Base-by-base conservation (phyloP, 2,329 filamentous ascomycete species). In the Sporothrix schenckii region DNA sequence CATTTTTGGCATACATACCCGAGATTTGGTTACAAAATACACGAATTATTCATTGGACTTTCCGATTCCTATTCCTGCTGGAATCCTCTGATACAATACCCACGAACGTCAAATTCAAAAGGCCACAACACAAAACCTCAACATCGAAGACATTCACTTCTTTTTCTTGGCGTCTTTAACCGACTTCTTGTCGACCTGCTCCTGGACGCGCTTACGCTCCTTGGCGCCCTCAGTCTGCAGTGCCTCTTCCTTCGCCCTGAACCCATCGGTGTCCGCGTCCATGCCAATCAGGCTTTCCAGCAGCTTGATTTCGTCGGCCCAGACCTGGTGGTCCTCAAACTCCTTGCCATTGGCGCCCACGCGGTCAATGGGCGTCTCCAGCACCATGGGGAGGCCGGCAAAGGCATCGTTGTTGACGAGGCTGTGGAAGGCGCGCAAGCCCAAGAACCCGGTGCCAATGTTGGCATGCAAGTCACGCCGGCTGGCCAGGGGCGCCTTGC, bases 261-360 rank as follows among this genome's bases (percentile, higher is more conserved):
- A 97, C 75, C 92, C 89, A 10, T 89, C 84, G n/a, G 87, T 84
- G 49, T 93, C 90, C 0, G 87, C 78, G 77, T 97, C 91, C 87
- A 94, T 92, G 9, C 90, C 94, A 53, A 97, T 91, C 66, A 99
- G 83, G 60, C 89, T 89, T 81, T 99, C 95, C 5, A 99, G 85
- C 73, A 98, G 83, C 82, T 97, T 97, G 80, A 99, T 98, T 82
- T 99, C 95, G 60, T 89, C 86, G 0, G 94, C 93, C 94, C 94
- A 98, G 19, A 97, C 86, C 68, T 87, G 83, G 79, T 90, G 92
- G 79, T 97, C 93, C 77, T 97, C 91, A 50, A 89, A 79, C 39
- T 85, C 84, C 79, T 90, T 90, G 56, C 90, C 91, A 73, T 89
- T 84, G 63, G 84, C 81, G 21, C 87, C 89, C 60, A 88, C 87